Evolutionary conservation across 2,329 filamentous ascomycete genomes (phyloP).

Genomic region (Botrytis elliptica): DNA sequence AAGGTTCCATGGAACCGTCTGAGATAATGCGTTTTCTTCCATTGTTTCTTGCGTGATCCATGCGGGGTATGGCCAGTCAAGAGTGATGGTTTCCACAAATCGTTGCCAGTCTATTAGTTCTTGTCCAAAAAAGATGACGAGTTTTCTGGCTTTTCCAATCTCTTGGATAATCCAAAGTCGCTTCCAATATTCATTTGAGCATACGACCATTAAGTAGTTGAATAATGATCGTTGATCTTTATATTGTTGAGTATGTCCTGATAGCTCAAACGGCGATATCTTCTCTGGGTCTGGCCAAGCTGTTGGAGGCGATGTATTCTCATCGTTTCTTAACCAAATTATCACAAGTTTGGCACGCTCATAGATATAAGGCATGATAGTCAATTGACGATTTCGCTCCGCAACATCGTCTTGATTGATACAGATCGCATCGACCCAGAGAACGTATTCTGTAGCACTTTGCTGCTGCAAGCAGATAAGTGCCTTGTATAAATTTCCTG

Average conservation of each 20-base stretch:
- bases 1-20: slow-evolving; percentile 27
- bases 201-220: slow-evolving; percentile 19
- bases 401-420: slow-evolving; percentile 24
- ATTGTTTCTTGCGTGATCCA: not conserved
- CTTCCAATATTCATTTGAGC: slow-evolving; percentile 28
- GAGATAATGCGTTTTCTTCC: not conserved
- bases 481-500: slow-evolving; percentile 20
- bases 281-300: not conserved
- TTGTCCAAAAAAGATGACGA: slow-evolving; percentile 33
- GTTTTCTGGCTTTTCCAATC: slow-evolving; percentile 30
- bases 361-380: slow-evolving; percentile 25
- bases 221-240: not conserved
- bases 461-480: not conserved
- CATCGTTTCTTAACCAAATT: slow-evolving; percentile 19
- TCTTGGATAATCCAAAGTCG: slow-evolving; percentile 38
- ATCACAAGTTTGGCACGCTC: slow-evolving; percentile 19
- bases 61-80: not conserved
- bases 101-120: slow-evolving; percentile 19
- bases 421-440: slow-evolving; percentile 26
- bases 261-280: not conserved
- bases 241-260: not conserved
- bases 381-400: slow-evolving; percentile 23
- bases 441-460: not conserved
- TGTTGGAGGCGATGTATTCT: not conserved
- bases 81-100: not conserved